Base-by-base conservation (phyloP, 176 grass and related monocot species). In the Cocos nucifera region DNA sequence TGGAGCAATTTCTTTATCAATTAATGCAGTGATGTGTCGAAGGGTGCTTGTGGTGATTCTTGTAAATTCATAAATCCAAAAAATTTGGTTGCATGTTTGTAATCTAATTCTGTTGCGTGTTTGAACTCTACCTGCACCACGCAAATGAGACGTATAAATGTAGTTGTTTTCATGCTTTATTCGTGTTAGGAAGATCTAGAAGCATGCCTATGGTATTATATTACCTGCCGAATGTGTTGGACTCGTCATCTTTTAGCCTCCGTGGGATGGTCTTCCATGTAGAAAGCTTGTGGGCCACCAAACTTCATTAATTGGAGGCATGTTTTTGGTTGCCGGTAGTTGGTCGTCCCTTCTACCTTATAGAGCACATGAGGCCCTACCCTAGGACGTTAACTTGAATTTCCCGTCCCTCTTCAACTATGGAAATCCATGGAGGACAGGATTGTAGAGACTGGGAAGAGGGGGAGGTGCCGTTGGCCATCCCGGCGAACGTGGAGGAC, bases 281-380 rank as follows among this genome's bases (percentile, higher is more conserved):
- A 17, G 39, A 87, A 92, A 92, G 83, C 67, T 81, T 73, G 83
- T 92, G 83, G 80, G 80, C 66, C 71, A 78, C 88, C 88, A 78
- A 80, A 80, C 71, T 78, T 18, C 17, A 56, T 24, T 16, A 53
- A 65, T 17, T 61, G 59, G 54, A 75, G 80, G 77, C 73, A 70
- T 73, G 63, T 66, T 82, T 57, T 85, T 85, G 85, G 89, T 95
- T 77, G 72, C 48, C 71, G 19, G 63, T 85, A 77, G 80, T 88
- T 79, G 62, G 60, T 62, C 66, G 61, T 74, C 56, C 62, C 23
- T 29, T 65, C 29, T n/a, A 30, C 69, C 68, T 53, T 26, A 53
- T 24, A 67, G 64, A 29, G 26, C 55, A 8, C 16, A 72, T 6
- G 71, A 76, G 15, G 62, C 9, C 19, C 19, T 56, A 18, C 9